These are phyloP conservation scores for Paramecium primaurelia DNA, from an alignment of 73 alveolate species.

Conservation along the genomic window DNA sequence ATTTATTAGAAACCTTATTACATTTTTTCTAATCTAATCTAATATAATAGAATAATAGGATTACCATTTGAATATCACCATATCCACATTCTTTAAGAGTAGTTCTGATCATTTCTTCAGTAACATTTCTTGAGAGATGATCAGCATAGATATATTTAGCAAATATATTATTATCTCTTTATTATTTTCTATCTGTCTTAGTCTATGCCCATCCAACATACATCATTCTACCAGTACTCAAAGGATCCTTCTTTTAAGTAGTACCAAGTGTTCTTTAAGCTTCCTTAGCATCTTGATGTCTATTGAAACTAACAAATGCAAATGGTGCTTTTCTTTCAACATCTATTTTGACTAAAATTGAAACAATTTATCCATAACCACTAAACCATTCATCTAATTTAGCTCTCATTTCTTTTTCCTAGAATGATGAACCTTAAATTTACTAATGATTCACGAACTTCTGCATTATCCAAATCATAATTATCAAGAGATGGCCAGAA, in stretches of 20 bases:
- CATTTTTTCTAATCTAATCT: slow-evolving; percentile 30
- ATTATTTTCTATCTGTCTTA: slow-evolving; percentile 6
- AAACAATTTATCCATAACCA: not conserved
- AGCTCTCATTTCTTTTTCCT: slow-evolving; percentile 23
- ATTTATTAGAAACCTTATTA: not conserved
- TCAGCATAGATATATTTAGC: slow-evolving; percentile 37
- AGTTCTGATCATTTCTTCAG: slow-evolving; percentile 25
- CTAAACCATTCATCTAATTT: slow-evolving; percentile 25
- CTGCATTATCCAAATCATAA: slow-evolving; percentile 42
- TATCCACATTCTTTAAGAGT: slow-evolving; percentile 31
- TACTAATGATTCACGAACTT: slow-evolving; percentile 25
- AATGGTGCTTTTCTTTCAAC: slow-evolving; percentile 49
- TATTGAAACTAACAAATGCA: slow-evolving; percentile 28
- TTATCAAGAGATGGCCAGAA: slow-evolving; percentile 63
- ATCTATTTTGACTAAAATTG: slow-evolving; percentile 26
- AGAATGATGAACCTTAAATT: not conserved
- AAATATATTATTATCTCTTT: not conserved
- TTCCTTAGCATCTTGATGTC: not conserved
- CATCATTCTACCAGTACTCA: slow-evolving; percentile 6
- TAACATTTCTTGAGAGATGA: slow-evolving; percentile 22
- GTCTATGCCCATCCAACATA: slow-evolving; percentile 48
- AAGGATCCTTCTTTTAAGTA: not conserved
- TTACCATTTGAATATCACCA: slow-evolving; percentile 26
- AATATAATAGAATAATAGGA: not conserved
- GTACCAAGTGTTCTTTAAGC: not conserved